phyloP scores from a whole-genome alignment of 345 rosid species.

The Psidium guajava region DNA sequence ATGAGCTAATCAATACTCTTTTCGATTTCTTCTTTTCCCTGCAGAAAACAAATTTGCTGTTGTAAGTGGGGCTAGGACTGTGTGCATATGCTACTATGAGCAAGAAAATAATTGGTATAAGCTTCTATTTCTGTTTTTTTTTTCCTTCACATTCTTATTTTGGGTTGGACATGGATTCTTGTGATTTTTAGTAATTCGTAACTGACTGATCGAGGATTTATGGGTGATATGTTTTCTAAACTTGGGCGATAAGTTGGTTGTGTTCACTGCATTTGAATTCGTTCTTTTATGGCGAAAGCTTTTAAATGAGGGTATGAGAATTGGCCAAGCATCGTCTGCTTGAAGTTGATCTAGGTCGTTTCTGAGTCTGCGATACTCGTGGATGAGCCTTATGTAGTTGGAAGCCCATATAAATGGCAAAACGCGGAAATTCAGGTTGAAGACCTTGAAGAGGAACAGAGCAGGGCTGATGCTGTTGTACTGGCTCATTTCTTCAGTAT shows the following conservation, averaged over 20 bases:
- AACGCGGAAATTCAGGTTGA: too few relatives aligned
- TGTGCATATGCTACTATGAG: slow-evolving; percentile 96
- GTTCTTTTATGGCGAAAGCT: background rate
- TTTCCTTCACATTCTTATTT: background rate
- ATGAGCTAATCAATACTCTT: background rate
- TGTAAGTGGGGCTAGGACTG: slow-evolving; percentile 97
- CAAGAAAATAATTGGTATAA: slow-evolving; percentile 93
- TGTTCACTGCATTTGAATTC: background rate
- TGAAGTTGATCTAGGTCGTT: background rate
- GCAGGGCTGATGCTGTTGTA: too few relatives aligned
- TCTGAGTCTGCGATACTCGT: background rate
- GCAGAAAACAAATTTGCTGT: slow-evolving; percentile 97
- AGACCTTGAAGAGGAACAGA: too few relatives aligned
- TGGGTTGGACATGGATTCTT: background rate
- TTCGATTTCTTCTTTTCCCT: background rate
- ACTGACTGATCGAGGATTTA: background rate
- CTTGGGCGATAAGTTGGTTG: background rate
- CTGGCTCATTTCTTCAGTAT: too few relatives aligned
- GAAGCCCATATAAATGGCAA: too few relatives aligned
- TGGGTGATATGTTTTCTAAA: background rate
- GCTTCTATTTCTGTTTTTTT: background rate
- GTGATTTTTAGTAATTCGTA: background rate
- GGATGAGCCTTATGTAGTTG: background rate
- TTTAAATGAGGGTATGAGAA: background rate
- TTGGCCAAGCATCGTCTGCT: background rate